Evolutionary conservation across 208 protist species (phyloP).

Genomic region (Acanthamoeba castellanii): DNA sequence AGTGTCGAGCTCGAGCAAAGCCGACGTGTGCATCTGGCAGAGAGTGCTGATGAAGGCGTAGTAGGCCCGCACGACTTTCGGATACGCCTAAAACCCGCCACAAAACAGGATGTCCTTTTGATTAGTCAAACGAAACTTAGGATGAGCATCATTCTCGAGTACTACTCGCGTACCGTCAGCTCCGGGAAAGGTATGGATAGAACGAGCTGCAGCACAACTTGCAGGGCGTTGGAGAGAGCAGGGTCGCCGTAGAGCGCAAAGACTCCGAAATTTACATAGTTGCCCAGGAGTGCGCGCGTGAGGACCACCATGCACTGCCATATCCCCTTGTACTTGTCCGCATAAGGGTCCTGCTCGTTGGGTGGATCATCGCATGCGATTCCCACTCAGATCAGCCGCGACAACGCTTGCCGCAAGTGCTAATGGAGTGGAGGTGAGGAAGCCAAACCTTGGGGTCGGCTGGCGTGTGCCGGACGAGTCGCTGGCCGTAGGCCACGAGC

Average conservation of each 20-base stretch:
- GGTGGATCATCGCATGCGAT: background rate
- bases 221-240: slow-evolving; percentile 83
- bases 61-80: slow-evolving; percentile 83
- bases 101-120: background rate
- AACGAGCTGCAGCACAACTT: slow-evolving; percentile 84
- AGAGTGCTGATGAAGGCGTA: slow-evolving; percentile 85
- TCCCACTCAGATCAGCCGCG: background rate
- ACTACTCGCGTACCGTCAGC: slow-evolving; percentile 55
- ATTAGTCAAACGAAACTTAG: background rate
- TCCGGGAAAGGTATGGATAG: slow-evolving; percentile 81
- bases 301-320: slow-evolving; percentile 85
- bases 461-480: background rate
- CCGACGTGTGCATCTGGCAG: slow-evolving; percentile 80
- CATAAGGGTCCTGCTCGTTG: slow-evolving; percentile 77
- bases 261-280: slow-evolving; percentile 91
- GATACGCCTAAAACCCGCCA: slow-evolving; percentile 72
- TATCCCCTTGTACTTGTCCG: slow-evolving; percentile 82
- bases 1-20: slow-evolving; percentile 83
- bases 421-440: background rate
- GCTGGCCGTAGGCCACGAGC: slow-evolving; percentile 77
- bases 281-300: slow-evolving; percentile 83
- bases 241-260: slow-evolving; percentile 90
- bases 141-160: background rate
- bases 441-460: background rate
- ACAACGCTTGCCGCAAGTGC: too few relatives aligned